Evolutionary conservation across 1,284 basidiomycete species (phyloP), one percentile per base, ranked within the genome.

Genomic region (Agaricales sp.): DNA sequence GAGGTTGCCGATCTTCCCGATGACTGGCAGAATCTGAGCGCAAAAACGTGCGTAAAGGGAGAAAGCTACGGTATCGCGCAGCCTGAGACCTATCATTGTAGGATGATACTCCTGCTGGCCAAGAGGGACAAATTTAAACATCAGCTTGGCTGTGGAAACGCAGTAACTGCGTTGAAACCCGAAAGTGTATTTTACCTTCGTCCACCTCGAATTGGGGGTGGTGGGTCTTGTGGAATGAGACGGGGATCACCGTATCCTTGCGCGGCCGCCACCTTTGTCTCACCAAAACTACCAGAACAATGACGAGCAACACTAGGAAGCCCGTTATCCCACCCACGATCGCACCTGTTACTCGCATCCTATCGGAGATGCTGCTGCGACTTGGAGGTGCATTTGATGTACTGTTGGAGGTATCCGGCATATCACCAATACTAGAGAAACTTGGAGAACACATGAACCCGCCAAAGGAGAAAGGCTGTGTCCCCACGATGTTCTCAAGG

Each of bases 381-480:
- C n/a, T n/a, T n/a, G n/a, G n/a, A n/a, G n/a, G n/a, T n/a, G n/a
- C n/a, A n/a, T n/a, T n/a, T n/a, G n/a, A n/a, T n/a, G n/a, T n/a
- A n/a, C n/a, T n/a, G n/a, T n/a, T n/a, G 18, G 39, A n/a, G 39
- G 39, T 16, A 41, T 41, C 39, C 16, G 39, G 39, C 39, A 41
- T 41, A 18, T 41, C 19, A n/a, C 39, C 16, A 8, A 41, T 41
- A 8, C 8, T 41, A n/a, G 39, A 4, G 18, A 41, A 41, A 41
- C 19, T 41, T 20, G 39, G 39, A 8, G 39, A 8, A 20, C 18
- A 41, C 8, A 41, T 6, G 39, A 41, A 41, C 18, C 39, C 39
- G 8, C 39, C 39, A 41, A 41, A 41, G 18, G 39, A 8, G 39
- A 41, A 41, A 4, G 39, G 6, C 18, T 41, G 39, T 16, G 39